Evolutionary conservation across 2,329 filamentous ascomycete genomes (phyloP), one percentile per base, ranked within the genome.

Genomic region (Trichocomaceae sp.): DNA sequence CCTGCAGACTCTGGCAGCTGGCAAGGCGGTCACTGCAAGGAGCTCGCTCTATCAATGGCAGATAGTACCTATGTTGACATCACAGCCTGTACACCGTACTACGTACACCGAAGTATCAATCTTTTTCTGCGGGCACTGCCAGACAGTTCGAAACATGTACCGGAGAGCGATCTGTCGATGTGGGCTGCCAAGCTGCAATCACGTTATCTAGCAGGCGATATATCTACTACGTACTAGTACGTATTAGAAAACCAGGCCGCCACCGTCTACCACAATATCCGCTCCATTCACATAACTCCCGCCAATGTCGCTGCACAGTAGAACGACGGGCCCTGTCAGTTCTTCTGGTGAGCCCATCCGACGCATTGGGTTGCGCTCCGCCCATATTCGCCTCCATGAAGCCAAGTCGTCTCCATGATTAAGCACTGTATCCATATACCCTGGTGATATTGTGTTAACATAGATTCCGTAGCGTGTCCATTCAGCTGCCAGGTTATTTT

Each of bases 401-500:
- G 75, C 75, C 47, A 88, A 66, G 0, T 80, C 81, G 7, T 79
- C 77, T 0, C 84, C 84, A 57, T 83, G 83, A 63, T 89, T 90
- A 47, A 90, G 69, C 12, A 88, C 80, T 0, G 86, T 89, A 62
- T 88, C 86, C 83, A 90, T 88, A 62, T 90, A 90, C 0, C 87
- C 87, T 0, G 87, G 87, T 39, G 79, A 83, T 45, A 91, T 77
- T 17, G 77, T 81, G 61, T 91, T 90, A 5, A 87, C 83, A 2
- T 84, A 72, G 57, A 91, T 87, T 0, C 87, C 87, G 64, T 85
- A 79, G 1, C 75, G 70, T 1, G 83, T 84, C 87, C 86, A 90
- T 68, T 91, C 87, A 0, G 83, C 85, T 0, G 86, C 87, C 15
- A 90, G 70, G 35, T 77, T 83, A 59, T 78, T 81, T 49, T 82